These are phyloP conservation scores for Orbilia quercus DNA, from an alignment of 2,329 filamentous ascomycete genomes.

Conservation along the genomic window DNA sequence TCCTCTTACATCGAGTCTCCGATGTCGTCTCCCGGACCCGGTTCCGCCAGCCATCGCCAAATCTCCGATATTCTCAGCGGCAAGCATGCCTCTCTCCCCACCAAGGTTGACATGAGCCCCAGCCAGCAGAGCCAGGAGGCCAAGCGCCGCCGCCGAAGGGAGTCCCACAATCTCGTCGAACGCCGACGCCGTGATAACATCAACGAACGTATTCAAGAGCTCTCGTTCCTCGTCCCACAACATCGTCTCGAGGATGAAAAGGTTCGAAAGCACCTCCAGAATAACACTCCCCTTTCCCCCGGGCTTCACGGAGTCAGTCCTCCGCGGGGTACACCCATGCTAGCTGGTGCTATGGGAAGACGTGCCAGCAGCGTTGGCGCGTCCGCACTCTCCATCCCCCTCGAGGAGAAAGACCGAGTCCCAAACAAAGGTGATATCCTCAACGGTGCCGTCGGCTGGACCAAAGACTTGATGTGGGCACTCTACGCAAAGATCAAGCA, in stretches of 20 bases:
- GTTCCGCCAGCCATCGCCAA: slow-evolving; percentile 71
- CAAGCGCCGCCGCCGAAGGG: slow-evolving; percentile 87
- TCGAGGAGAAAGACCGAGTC: slow-evolving; percentile 98
- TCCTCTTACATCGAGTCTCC: slow-evolving; percentile 90
- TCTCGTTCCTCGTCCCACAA: slow-evolving; percentile 89
- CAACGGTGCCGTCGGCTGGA: slow-evolving; percentile 97
- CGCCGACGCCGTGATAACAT: slow-evolving; percentile 95
- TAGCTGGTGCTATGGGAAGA: slow-evolving; percentile 84
- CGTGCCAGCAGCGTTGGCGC: slow-evolving; percentile 74
- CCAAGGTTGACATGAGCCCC: slow-evolving; percentile 76
- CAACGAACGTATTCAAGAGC: slow-evolving; percentile 96
- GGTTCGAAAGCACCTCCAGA: slow-evolving; percentile 92
- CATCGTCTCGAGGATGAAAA: slow-evolving; percentile 97
- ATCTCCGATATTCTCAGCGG: slow-evolving; percentile 91
- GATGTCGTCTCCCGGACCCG: slow-evolving; percentile 78
- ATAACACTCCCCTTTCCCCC: slow-evolving; percentile 88
- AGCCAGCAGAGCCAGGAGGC: slow-evolving; percentile 84
- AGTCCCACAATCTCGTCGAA: slow-evolving; percentile 97
- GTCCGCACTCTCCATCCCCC: slow-evolving; percentile 79
- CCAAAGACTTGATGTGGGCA: slow-evolving; percentile 97
- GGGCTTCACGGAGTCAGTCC: slow-evolving; percentile 77
- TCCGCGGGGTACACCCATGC: slow-evolving; percentile 84
- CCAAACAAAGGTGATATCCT: slow-evolving; percentile 99
- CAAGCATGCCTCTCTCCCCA: slow-evolving; percentile 86
- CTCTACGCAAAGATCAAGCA: slow-evolving; percentile 87